Evolutionary conservation across 257 asterid species (phyloP).

Genomic region (Scutellaria baicalensis): DNA sequence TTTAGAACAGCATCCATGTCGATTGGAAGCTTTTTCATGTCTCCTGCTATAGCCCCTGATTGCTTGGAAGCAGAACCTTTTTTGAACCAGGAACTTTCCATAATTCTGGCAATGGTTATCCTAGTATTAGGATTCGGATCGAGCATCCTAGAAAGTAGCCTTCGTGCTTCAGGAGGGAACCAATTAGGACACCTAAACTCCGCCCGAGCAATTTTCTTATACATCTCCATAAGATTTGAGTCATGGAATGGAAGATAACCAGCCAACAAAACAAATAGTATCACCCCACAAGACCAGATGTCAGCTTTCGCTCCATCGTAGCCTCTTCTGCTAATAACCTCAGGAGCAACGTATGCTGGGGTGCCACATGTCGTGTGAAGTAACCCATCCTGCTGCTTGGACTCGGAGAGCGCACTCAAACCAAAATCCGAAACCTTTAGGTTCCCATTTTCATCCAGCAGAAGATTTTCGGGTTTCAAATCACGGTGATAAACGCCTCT

Average conservation of each 20-base stretch:
- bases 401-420: conserved; percentile 53
- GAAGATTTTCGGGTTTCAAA: conserved; percentile 65
- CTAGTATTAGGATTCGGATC: conserved; percentile 66
- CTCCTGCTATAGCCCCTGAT: not conserved
- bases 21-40: conserved; percentile 13
- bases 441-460: conserved; percentile 59
- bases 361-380: conserved; percentile 86
- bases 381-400: conserved; percentile 58
- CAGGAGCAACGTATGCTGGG: conserved; percentile 80
- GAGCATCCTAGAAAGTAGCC: conserved; percentile 48
- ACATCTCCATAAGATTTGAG: conserved; percentile 60
- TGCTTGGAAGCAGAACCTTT: conserved; percentile 31
- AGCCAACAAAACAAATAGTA: conserved; percentile 57
- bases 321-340: conserved; percentile 56
- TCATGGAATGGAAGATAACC: conserved; percentile 66
- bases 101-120: conserved; percentile 45
- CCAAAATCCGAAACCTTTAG: conserved; percentile 81
- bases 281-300: conserved; percentile 81
- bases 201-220: conserved; percentile 47
- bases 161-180: conserved; percentile 50
- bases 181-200: conserved; percentile 57
- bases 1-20: conserved; percentile 1
- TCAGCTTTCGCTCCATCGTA: conserved; percentile 74
- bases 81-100: conserved; percentile 62
- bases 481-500: conserved; percentile 81